Base-by-base conservation (phyloP, 2,329 filamentous ascomycete species). In the Monosporascus sp. region DNA sequence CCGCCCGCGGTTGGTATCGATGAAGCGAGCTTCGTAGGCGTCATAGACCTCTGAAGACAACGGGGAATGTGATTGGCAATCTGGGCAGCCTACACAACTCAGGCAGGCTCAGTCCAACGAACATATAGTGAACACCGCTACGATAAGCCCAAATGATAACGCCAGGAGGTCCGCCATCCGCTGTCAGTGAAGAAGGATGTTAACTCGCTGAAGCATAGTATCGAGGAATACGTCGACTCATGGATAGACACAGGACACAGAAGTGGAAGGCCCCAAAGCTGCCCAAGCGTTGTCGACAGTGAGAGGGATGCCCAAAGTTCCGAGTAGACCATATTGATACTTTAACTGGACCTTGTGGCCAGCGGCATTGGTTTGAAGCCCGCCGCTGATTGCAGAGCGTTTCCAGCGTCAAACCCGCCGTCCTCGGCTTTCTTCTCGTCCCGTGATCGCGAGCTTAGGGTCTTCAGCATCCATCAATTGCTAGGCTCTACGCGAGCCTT, bases 241-340 rank as follows among this genome's bases (percentile, higher is more conserved):
- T 72, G 67, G 39, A 80, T 75, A 5, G 75, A 76, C 47, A 83
- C 72, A 5, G 77, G 75, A 76, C 47, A 83, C 72, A 5, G 77
- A 77, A 39, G 86, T 75, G 50, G 81, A 83, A 14, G 83, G 83
- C 51, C 82, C 83, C 54, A 86, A 70, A 6, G 82, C 81, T 51
- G 83, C 77, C 83, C 83, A 87, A 18, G 83, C 82, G 61, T 85
- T 86, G 65, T 85, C 83, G 24, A 84, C 80, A 1, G 81, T 85
- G 49, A 86, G 68, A 0, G 80, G 82, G 46, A 82, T 74, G 24
- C 80, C 82, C 50, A 81, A 81, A 43, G 86, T 77, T 49, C 77
- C 79, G 47, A 84, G 60, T 8, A 86, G 70, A 37, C 80, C 77
- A 65, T 86, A 87, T 61, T 87, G 84, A 17, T 83, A 75, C 53